These are phyloP conservation scores for Acacia crassicarpa DNA, from an alignment of 306 rosid genomes.

Conservation along the genomic window DNA sequence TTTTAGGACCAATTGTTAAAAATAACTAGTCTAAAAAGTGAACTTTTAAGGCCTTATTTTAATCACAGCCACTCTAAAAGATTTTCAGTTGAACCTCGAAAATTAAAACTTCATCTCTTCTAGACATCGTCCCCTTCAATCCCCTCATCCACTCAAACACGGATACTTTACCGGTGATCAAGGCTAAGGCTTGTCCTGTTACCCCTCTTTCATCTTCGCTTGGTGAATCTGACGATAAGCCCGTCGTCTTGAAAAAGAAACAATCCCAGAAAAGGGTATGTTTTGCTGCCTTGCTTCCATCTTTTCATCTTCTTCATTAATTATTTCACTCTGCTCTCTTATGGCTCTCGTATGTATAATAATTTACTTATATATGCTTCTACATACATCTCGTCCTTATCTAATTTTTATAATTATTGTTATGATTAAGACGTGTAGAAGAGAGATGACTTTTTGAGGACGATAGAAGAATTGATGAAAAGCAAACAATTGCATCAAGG, in stretches of 20 bases:
- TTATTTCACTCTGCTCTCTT: neutral
- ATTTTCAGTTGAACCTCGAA: no score
- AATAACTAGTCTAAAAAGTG: no score
- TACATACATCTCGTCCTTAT: neutral
- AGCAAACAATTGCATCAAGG: constrained; percentile 25
- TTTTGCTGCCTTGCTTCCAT: neutral
- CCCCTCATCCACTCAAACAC: neutral
- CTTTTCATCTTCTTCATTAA: neutral
- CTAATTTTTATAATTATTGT: neutral
- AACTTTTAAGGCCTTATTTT: no score
- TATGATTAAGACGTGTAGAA: constrained; percentile 34
- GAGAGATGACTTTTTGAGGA: constrained; percentile 40
- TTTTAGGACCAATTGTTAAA: no score
- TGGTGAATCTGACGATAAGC: constrained; percentile 58
- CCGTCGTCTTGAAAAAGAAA: constrained; percentile 24
- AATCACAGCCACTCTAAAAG: no score
- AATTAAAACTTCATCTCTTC: no score
- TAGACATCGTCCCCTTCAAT: no score
- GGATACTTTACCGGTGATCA: constrained; percentile 9
- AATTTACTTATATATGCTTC: neutral
- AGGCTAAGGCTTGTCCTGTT: constrained; percentile 46
- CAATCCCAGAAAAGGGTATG: constrained; percentile 46
- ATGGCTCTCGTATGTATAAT: neutral
- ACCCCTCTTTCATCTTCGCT: constrained; percentile 59
- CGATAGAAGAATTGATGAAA: constrained; percentile 29